phyloP scores from a whole-genome alignment of 164 flowering plant genomes.

The Sedum album region DNA sequence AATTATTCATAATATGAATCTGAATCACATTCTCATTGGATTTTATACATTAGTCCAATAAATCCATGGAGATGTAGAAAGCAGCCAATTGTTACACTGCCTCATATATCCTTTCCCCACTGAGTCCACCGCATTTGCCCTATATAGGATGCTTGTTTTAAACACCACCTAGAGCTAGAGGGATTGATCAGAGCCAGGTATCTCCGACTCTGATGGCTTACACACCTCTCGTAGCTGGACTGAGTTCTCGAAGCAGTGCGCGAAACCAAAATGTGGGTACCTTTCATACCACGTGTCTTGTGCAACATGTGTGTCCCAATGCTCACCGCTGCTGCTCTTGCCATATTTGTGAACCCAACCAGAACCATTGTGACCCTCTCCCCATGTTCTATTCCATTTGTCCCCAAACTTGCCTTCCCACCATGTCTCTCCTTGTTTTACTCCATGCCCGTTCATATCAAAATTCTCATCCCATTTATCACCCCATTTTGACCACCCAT shows the following conservation, averaged over 20 bases:
- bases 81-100: too few species aligned
- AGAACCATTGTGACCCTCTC: conserved; percentile 86
- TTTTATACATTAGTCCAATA: too few species aligned
- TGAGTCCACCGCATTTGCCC: too few species aligned
- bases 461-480: conserved; percentile 98
- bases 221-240: conserved; percentile 63
- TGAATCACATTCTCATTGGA: too few species aligned
- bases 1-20: too few species aligned
- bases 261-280: conserved; percentile 81
- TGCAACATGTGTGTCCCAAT: conserved; percentile 82
- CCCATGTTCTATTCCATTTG: conserved; percentile 96
- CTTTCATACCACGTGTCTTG: conserved; percentile 94
- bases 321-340: conserved; percentile 92
- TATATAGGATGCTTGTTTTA: too few species aligned
- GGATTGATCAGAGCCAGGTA: too few species aligned
- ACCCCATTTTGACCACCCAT: conserved; percentile 93
- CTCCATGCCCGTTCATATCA: conserved; percentile 53
- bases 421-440: conserved; percentile 97
- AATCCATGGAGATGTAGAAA: too few species aligned
- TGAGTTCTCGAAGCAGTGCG: conserved; percentile 76
- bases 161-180: too few species aligned
- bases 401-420: conserved; percentile 90
- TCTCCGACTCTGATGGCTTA: conserved; percentile 39
- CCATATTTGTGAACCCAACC: conserved; percentile 99
- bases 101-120: too few species aligned